Base-by-base conservation (phyloP, 257 asterid genomes). In the Salvia splendens region DNA sequence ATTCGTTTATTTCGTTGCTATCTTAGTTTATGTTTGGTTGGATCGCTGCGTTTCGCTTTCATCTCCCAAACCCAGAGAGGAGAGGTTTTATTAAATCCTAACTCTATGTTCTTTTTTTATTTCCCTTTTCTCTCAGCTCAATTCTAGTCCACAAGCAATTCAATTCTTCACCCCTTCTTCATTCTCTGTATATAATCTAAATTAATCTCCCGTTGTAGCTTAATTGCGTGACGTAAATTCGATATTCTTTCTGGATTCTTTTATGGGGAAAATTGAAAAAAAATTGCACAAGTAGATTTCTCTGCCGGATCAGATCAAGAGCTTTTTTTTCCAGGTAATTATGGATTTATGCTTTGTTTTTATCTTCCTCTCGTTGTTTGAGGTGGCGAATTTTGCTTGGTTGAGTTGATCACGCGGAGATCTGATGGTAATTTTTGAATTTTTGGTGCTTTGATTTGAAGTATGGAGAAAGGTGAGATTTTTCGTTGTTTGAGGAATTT, bases 141-240 rank as follows among this genome's bases (percentile, higher is more conserved):
- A 6, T 57, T 71, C 38, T 47, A 67, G 41, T 51, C 64, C 62
- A 61, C 68, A 14, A 16, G 16, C 64, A 69, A 58, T 65, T 59
- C 33, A 16, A 53, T 45, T 45, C 35, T 40, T 50, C 12, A 12
- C n/a, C 7, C 45, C 28, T 8, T 24, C n/a, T 47, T 62, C 41
- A 24, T 41, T 42, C 52, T 41, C n/a, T 69, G 65, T 69, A n/a
- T 49, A 35, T 15, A 47, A n/a, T 69, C 20, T 35, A 41, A 43
- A 33, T 12, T 61, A 16, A 36, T 56, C 33, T n/a, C 6, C 10
- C 51, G 28, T 33, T 50, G 70, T 61, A 50, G 73, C 61, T 78
- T 60, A 43, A 55, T 74, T 78, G 50, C 82, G 82, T 74, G 46
- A 73, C 79, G 79, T 65, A 61, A 74, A 67, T 67, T 65, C 55